Base-by-base conservation (phyloP, 2,329 filamentous ascomycete species). In the Penicillium aurantiogriseum region DNA sequence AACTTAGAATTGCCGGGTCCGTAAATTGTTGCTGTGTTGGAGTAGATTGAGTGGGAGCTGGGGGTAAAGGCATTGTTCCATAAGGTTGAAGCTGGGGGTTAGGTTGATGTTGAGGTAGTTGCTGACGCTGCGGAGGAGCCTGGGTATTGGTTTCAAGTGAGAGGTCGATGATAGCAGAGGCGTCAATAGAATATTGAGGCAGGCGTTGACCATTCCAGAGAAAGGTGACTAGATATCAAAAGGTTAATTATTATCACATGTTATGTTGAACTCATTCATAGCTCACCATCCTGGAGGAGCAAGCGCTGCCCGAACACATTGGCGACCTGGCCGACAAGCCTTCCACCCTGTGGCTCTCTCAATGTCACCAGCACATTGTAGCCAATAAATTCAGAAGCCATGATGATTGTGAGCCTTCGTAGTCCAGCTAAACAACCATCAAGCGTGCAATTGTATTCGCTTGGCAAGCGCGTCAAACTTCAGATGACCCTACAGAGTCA, bases 1-100 rank as follows among this genome's bases (percentile, higher is more conserved):
- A 83, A 69, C 90, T 92, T 45, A 95, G 71, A 54, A 95, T 95
- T 4, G 91, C 91, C 11, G 91, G 91, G 67, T 95, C 91, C n/a
- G 88, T 82, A 67, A 94, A 91, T 0, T 79, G 67, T 31, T 79
- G 70, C 35, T 67, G 68, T n/a, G 65, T 59, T 33, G 68, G 77
- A 65, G 61, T 77, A 58, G 44, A 25, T 31, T 63, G 51, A 36
- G 58, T 50, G 15, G 56, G 58, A 46, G 51, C 51, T 33, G 54
- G 9, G 21, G 56, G 54, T 49, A 63, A 55, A 39, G 56, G 56
- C 52, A 58, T 56, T 56, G 48, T 9, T 27, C 35, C 35, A 29
- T 57, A 45, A 21, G n/a, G n/a, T 47, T 40, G 35, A 31, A 33
- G 3, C 9, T 45, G 35, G 21, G 42, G 40, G 4, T 42, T 43